Conservation (phyloP, 148 eudicot species). For the Rhododendron williamsianum region DNA sequence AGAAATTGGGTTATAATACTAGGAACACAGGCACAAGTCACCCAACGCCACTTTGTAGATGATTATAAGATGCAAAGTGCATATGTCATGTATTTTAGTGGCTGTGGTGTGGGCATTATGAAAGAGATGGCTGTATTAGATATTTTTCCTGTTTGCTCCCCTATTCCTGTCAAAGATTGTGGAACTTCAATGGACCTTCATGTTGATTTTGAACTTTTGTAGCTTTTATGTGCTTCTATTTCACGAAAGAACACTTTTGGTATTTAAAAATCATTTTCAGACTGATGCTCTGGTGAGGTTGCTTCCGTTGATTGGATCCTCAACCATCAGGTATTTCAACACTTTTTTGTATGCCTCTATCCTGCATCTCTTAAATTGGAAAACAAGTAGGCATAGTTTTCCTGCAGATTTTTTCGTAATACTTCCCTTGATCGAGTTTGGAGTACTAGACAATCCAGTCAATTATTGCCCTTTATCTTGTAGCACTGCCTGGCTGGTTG, state of each 20-base stretch:
- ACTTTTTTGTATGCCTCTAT: not conserved
- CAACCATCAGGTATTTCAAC: constrained; percentile 54
- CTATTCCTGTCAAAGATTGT: not conserved
- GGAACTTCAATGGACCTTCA: not conserved
- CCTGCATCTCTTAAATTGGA: not conserved
- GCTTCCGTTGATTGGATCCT: constrained; percentile 93
- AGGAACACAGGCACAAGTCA: not conserved
- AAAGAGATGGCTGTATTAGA: not conserved
- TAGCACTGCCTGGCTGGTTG: constrained; percentile 85
- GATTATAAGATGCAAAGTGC: constrained; percentile 4
- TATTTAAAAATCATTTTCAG: constrained; percentile 35
- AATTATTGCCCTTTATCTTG: constrained; percentile 14
- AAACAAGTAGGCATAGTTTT: not conserved
- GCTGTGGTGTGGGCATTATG: not conserved
- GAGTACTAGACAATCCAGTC: not conserved
- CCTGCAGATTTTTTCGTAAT: not conserved
- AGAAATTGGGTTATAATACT: constrained; percentile 18
- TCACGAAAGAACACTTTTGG: not conserved
- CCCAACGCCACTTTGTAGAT: not conserved
- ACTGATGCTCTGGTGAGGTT: constrained; percentile 77
- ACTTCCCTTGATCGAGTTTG: not conserved
- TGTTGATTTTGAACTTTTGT: not conserved
- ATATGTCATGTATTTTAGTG: not conserved
- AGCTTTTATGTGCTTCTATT: not conserved
- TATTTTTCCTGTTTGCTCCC: not conserved